Evolutionary conservation across 139 green algal genomes (phyloP).

Genomic region (Desmodesmus armatus): DNA sequence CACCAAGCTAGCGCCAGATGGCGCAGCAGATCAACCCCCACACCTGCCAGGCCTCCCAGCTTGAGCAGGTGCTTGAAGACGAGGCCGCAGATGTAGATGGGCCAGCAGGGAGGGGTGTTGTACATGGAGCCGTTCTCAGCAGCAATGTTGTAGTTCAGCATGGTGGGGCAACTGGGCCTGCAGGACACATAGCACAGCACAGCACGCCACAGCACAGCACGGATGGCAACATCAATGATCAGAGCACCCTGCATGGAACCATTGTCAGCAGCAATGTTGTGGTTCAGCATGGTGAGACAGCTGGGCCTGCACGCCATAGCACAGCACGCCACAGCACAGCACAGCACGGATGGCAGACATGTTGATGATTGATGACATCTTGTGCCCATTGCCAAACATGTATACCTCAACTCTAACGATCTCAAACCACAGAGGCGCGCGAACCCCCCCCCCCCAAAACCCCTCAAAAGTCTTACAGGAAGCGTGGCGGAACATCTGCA

Average conservation of each 20-base stretch:
- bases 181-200: not conserved
- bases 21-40: too few species aligned
- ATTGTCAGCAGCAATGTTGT: constrained; percentile 87
- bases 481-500: too few species aligned
- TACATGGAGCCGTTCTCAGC: constrained; percentile 95
- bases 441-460: too few species aligned
- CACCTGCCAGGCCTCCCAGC: constrained; percentile 49
- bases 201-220: too few species aligned
- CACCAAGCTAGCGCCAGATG: too few species aligned
- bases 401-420: too few species aligned
- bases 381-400: too few species aligned
- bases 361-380: not conserved
- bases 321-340: too few species aligned
- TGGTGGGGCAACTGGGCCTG: constrained; percentile 82
- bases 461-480: too few species aligned
- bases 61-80: constrained; percentile 95
- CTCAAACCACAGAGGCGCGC: too few species aligned
- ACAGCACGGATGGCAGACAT: too few species aligned
- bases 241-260: constrained; percentile 97
- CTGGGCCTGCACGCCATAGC: constrained; percentile 48
- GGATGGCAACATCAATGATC: constrained; percentile 99
- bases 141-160: constrained; percentile 94
- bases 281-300: constrained; percentile 96
- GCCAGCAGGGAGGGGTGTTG: constrained; percentile 98
- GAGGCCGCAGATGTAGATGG: constrained; percentile 98